Base-by-base conservation (phyloP, 2,329 filamentous ascomycete species). In the Fusarium floridanum region DNA sequence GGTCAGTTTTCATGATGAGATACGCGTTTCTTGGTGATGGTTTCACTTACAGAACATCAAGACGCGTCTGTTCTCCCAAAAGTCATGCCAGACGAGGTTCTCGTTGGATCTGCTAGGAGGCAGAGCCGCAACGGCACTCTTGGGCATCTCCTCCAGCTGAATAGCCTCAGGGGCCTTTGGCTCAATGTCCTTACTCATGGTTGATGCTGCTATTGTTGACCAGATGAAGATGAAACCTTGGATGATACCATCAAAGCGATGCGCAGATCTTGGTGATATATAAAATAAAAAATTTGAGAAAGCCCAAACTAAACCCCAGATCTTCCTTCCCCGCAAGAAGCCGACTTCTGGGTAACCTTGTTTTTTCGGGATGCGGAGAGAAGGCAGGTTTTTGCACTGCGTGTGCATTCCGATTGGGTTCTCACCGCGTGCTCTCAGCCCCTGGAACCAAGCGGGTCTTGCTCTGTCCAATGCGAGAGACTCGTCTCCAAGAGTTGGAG, bases 21-120 rank as follows among this genome's bases (percentile, higher is more conserved):
- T 9, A n/a, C 16, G 45, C 24, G 9, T 53, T 29, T 29, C 20
- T 29, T n/a, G 17, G 17, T n/a, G 5, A n/a, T 32, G 17, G 4
- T n/a, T 34, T 34, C 9, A 24, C 74, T 62, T 53, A 77, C 75
- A 76, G 36, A 77, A 77, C 16, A 50, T 34, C 64, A 77, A 43
- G 37, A 77, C 75, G 12, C 75, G 73, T 16, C 63, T 50, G 39
- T 77, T 67, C 8, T 68, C 67, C 75, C 73, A 77, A n/a, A 77
- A 64, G 24, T 77, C 75, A 0, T 62, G 61, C n/a, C 70, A 66
- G 10, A 29, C 45, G 4, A 73, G 65, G 16, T 66, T 61, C 20
- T 73, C 61, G 3, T 73, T 68, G 4, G 62, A 39, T 14, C 34
- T 39, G n/a, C 62, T 70, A 14, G 60, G 53, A 6, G 68, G 69